Conservation (phyloP, 2,329 filamentous ascomycete genomes). For the Trichoderma pleuroti region DNA sequence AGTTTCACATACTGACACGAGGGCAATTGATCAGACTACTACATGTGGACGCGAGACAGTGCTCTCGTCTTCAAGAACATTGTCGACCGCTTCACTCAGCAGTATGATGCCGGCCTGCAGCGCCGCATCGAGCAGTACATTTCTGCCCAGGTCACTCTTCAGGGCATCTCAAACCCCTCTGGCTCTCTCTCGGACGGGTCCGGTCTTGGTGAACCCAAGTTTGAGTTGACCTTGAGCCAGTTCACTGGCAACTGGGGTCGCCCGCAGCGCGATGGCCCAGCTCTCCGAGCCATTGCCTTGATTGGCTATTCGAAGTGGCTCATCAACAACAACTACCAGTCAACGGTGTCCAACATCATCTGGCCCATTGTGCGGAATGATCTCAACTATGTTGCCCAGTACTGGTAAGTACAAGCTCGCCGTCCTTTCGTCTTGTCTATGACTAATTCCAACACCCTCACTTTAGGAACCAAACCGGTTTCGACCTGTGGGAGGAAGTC, state of each 20-base stretch:
- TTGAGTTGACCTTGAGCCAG: constrained; percentile 58
- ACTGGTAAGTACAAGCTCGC: constrained; percentile 48
- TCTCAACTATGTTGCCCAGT: constrained; percentile 68
- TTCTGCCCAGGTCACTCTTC: constrained; percentile 61
- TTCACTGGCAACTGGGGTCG: constrained; percentile 70
- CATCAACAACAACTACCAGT: constrained; percentile 60
- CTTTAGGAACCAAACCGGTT: constrained; percentile 54
- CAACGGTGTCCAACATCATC: constrained; percentile 52
- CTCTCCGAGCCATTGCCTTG: constrained; percentile 70
- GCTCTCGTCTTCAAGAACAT: constrained; percentile 67
- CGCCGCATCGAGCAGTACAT: constrained; percentile 65
- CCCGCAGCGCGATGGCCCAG: constrained; percentile 75
- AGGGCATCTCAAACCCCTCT: constrained; percentile 66
- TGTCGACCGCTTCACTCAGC: constrained; percentile 60
- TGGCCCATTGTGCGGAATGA: constrained; percentile 78
- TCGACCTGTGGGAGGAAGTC: constrained; percentile 83
- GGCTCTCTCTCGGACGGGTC: constrained; percentile 51
- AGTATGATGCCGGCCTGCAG: constrained; percentile 57
- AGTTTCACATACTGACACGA: background rate
- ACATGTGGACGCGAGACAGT: constrained; percentile 74
- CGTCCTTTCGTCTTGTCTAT: background rate
- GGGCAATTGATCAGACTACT: constrained; percentile 58
- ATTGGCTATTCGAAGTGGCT: constrained; percentile 72
- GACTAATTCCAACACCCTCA: background rate
- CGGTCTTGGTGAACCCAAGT: constrained; percentile 71